Percentiles rank a stretch among this genome's conserved stretches.
phyloP scores from a whole-genome alignment of 2,329 filamentous ascomycete species.

The Septoria linicola region DNA sequence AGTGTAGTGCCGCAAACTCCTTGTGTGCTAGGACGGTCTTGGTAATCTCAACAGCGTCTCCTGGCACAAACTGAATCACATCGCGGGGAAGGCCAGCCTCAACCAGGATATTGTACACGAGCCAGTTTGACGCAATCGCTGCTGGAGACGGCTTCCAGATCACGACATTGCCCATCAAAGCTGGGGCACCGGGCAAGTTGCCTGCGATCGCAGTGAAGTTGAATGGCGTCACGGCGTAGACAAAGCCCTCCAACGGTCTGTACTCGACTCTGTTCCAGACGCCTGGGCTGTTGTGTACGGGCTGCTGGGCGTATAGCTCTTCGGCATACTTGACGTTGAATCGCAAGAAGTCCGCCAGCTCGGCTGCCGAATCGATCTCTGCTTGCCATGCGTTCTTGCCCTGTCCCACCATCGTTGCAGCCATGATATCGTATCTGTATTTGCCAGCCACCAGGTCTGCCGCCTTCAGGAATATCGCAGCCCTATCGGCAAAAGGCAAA shows the following conservation, averaged over 20 bases:
- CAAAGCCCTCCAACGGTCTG: conserved; percentile 87
- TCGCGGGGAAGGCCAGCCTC: conserved; percentile 87
- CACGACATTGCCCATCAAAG: conserved; percentile 89
- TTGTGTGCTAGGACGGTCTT: conserved; percentile 71
- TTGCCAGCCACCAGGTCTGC: conserved; percentile 87
- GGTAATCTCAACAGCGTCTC: conserved; percentile 81
- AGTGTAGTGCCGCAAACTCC: conserved; percentile 88
- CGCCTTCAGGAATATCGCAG: conserved; percentile 92
- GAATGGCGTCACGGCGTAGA: conserved; percentile 91
- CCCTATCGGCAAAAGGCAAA: conserved; percentile 84
- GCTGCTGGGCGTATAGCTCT: conserved; percentile 85
- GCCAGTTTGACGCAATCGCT: conserved; percentile 85
- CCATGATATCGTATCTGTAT: conserved; percentile 96
- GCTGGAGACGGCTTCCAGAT: conserved; percentile 95
- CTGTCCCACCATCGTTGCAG: conserved; percentile 91
- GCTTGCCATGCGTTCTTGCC: conserved; percentile 99
- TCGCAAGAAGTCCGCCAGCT: conserved; percentile 82
- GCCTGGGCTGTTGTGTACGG: conserved; percentile 74
- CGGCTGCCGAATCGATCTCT: conserved; percentile 94
- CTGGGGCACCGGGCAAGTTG: conserved; percentile 79
- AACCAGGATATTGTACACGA: conserved; percentile 84
- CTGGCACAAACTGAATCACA: conserved; percentile 91
- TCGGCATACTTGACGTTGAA: conserved; percentile 95
- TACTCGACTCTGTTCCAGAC: conserved; percentile 93
- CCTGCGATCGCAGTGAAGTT: conserved; percentile 96